Evolutionary conservation across 1,284 basidiomycete genomes (phyloP).

Genomic region (Polyporus tsugae): DNA sequence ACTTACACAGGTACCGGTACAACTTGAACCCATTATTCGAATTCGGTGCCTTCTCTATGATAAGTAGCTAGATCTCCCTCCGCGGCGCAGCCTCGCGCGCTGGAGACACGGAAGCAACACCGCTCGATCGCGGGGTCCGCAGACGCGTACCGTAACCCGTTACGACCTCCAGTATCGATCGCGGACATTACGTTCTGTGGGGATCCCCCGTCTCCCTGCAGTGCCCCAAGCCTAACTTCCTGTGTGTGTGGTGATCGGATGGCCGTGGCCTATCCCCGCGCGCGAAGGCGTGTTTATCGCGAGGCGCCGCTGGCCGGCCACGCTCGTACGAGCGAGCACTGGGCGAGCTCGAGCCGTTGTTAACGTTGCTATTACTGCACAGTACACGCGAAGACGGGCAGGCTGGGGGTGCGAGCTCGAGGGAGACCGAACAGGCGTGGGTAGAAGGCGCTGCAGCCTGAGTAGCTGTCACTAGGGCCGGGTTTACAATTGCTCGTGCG

Average conservation of each 20-base stretch:
- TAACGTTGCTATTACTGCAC: background rate
- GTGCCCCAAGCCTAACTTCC: background rate
- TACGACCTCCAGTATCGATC: background rate
- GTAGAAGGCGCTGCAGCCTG: background rate
- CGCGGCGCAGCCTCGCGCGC: constrained; percentile 3
- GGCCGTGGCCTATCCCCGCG: background rate
- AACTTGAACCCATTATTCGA: background rate
- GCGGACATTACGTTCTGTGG: constrained; percentile 1
- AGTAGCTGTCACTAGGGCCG: background rate
- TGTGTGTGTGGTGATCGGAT: background rate
- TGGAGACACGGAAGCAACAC: background rate
- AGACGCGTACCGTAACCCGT: background rate
- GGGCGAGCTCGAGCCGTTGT: background rate
- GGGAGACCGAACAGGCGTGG: background rate
- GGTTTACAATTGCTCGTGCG: constrained; percentile 1
- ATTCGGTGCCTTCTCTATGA: background rate
- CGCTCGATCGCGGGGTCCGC: background rate
- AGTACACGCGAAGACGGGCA: background rate
- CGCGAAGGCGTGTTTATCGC: background rate
- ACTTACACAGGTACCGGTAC: constrained; percentile 1
- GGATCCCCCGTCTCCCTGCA: background rate
- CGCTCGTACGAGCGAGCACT: background rate
- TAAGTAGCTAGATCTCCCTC: background rate
- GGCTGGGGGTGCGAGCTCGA: background rate
- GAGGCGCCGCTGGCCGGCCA: background rate